Conservation (phyloP, 495 filamentous ascomycete genomes). For the Paragyromitra xinjiangensis region DNA sequence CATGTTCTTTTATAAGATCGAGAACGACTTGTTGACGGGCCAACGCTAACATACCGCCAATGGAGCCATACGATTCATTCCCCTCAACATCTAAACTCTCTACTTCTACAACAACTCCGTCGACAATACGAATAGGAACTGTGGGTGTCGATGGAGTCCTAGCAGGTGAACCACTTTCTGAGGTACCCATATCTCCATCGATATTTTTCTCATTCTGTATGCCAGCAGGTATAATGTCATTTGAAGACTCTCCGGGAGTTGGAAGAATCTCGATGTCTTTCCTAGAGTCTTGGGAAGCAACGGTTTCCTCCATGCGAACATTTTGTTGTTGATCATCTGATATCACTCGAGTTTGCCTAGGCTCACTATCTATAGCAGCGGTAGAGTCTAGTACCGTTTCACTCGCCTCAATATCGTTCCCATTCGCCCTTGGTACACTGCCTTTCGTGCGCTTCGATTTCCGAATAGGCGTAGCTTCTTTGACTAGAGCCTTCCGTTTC, state of each 20-base stretch:
- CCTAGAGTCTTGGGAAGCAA: too few relatives aligned
- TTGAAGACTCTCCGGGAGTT: not conserved
- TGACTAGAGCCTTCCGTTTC: conserved; percentile 28
- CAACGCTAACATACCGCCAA: conserved; percentile 57
- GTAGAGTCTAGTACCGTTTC: not conserved
- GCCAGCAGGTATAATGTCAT: not conserved
- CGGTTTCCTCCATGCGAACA: not conserved
- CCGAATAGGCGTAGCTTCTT: conserved; percentile 23
- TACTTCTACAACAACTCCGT: conserved; percentile 49
- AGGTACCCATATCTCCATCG: not conserved
- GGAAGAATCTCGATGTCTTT: not conserved
- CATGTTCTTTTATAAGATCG: conserved; percentile 72
- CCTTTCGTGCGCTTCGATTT: conserved; percentile 40
- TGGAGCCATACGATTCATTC: conserved; percentile 55
- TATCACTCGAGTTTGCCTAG: conserved; percentile 24
- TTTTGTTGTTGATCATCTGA: conserved; percentile 8
- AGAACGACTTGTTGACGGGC: conserved; percentile 71
- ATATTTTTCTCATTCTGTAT: not conserved
- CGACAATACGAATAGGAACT: conserved; percentile 32
- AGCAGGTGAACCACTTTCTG: not conserved
- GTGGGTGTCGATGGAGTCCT: conserved; percentile 1
- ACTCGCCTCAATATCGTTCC: not conserved
- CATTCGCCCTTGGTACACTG: not conserved
- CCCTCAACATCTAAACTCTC: conserved; percentile 53
- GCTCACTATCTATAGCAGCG: conserved; percentile 1